Evolutionary conservation across 2,329 filamentous ascomycete species (phyloP).

Genomic region (Zopfia rhizophila): DNA sequence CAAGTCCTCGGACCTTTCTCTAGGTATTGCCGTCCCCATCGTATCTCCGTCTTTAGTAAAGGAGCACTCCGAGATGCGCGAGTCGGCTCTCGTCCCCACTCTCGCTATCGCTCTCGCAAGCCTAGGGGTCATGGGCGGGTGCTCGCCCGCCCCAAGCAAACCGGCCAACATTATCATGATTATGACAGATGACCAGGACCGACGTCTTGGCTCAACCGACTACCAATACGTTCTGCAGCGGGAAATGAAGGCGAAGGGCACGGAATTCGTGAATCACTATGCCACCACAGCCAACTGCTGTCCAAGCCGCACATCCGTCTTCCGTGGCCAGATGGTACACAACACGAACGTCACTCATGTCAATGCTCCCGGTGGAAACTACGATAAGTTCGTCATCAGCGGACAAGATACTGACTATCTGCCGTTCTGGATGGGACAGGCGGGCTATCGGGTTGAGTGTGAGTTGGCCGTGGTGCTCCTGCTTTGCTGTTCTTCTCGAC

Average conservation of each 20-base stretch:
- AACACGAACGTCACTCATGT: slow-evolving; percentile 54
- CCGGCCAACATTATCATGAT: slow-evolving; percentile 74
- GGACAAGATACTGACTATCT: slow-evolving; percentile 18
- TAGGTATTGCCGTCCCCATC: too few species aligned
- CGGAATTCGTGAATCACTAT: slow-evolving; percentile 67
- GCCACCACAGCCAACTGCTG: slow-evolving; percentile 72
- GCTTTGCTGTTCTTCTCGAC: not conserved
- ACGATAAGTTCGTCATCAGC: slow-evolving; percentile 12
- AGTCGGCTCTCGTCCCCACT: too few species aligned
- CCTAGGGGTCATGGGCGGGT: too few species aligned
- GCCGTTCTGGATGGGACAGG: slow-evolving; percentile 18
- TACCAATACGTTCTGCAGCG: slow-evolving; percentile 67
- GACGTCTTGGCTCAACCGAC: slow-evolving; percentile 65
- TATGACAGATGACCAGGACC: slow-evolving; percentile 72
- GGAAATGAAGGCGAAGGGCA: slow-evolving; percentile 66
- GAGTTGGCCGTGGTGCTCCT: too few species aligned
- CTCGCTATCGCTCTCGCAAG: too few species aligned
- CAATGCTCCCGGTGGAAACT: slow-evolving; percentile 14
- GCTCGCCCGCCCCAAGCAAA: too few species aligned
- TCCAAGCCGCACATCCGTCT: slow-evolving; percentile 69
- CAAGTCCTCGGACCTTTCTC: too few species aligned
- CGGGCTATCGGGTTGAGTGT: slow-evolving; percentile 18
- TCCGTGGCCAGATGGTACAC: slow-evolving; percentile 71
- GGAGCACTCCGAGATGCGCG: too few species aligned
- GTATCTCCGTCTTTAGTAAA: too few species aligned